Base-by-base conservation (phyloP, 768 basidiomycete genomes). In the Lactarius quietus region DNA sequence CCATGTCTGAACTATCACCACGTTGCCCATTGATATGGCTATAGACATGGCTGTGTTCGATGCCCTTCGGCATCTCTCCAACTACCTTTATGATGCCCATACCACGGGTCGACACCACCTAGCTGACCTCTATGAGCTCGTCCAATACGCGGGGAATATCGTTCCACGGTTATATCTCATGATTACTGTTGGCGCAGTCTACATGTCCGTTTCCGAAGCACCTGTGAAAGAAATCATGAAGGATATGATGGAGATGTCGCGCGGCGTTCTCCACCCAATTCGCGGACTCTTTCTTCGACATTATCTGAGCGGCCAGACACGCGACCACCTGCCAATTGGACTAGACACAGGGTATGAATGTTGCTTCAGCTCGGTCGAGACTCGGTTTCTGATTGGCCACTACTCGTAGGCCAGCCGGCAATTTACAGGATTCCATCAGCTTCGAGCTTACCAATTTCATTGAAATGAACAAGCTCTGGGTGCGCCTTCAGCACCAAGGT, bases 401-500 rank as follows among this genome's bases (percentile, higher is more conserved):
- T 14, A n/a, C 55, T 48, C 48, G 15, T 61, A 97, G 95, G 20
- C 92, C 95, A 18, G 76, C 80, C 56, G 97, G 96, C 56, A 92
- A 94, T 73, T 81, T 99, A 2, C 89, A 95, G 77, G 97, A 99
- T 76, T 98, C 95, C 1, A 96, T 93, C 68, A 86, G 86, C 3
- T 98, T 98, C 74, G 95, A 98, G 45, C 83, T 99, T 65, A 98
- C 95, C 66, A 98, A 98, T 76, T 98, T 99, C 73, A 93, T 99
- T 74, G 97, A 99, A 74, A 99, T 98, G 96, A 98, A 98, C 83
- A 99, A 98, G 75, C 87, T 98, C 28, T 98, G 97, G 97, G 96
- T 99, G 3, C 92, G 97, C 45, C 82, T 98, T 14, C 97, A 98
- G 76, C 97, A 99, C 72, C 93, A 96, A 73, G 97, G 96, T 0